Evolutionary conservation across 768 basidiomycete genomes (phyloP), one percentile per base, ranked within the genome.

Genomic region (Rhodotorula babjevae): DNA sequence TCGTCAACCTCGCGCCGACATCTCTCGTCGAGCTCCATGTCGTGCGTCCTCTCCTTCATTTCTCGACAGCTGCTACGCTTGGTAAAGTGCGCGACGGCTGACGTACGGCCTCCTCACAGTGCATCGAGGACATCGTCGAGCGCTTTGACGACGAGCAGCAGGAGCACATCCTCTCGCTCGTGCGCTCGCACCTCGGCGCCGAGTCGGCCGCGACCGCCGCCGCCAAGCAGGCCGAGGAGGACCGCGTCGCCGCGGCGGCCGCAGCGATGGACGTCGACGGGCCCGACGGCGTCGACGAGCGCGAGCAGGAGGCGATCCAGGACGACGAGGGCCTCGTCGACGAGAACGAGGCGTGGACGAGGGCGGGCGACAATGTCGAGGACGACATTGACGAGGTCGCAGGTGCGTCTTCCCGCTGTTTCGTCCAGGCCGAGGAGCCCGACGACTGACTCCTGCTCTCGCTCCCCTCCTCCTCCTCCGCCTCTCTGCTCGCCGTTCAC

Each of bases 101-200:
- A 55, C 42, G 29, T 19, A 12, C 36, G 10, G 23, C 5, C 44
- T 11, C 29, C 49, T 31, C 57, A n/a, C 65, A 96, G 93, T 89
- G 95, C 66, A 87, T 97, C 16, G 94, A 97, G 81, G 93, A 97
- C 80, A 82, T 92, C 5, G 91, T 93, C 80, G 89, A 90, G 74
- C 86, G 93, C 57, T 85, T 93, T 10, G 85, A 88, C 53, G 83
- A 84, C 46, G 87, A 89, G 81, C 86, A 88, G 6, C 86, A 88
- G 71, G 61, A 75, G 52, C 52, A 61, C 46, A 60, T 75, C 55
- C 33, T 77, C 68, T 40, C 46, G 10, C 49, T 75, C 33, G 71
- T 78, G 58, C 70, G 73, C 31, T 59, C 68, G 23, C 64, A 73
- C 59, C 62, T 69, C 12, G 50, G 53, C 14, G 69, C 71, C 55